These are phyloP conservation scores for Kalanchoe fedtschenkoi DNA, from an alignment of 164 flowering plant species.

Conservation along the genomic window DNA sequence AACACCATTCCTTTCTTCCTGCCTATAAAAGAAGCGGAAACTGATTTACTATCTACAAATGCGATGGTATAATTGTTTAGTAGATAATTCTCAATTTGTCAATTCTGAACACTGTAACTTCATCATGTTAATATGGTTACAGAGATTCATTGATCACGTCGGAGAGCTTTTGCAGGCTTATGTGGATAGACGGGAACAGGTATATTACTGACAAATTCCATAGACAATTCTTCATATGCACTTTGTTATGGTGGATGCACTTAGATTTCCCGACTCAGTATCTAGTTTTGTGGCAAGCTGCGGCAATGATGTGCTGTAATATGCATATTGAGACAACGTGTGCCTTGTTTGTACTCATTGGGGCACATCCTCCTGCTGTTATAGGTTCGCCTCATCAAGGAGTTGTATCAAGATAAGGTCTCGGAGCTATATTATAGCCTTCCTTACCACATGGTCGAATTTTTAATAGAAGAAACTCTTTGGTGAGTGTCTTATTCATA, in stretches of 20 bases:
- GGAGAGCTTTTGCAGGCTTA: constrained; percentile 91
- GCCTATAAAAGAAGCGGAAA: constrained; percentile 86
- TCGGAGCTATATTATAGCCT: constrained; percentile 86
- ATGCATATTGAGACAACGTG: background rate
- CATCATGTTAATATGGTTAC: constrained; percentile 17
- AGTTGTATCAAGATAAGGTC: constrained; percentile 78
- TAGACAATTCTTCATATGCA: background rate
- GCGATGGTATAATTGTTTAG: constrained; percentile 59
- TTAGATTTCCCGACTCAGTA: background rate
- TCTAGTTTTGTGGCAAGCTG: background rate
- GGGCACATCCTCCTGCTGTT: constrained; percentile 8
- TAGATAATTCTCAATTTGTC: constrained; percentile 8
- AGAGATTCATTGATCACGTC: constrained; percentile 89
- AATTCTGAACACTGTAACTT: background rate
- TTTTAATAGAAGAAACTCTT: constrained; percentile 57
- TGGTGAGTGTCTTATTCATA: constrained; percentile 37
- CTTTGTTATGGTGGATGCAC: background rate
- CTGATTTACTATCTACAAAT: constrained; percentile 81
- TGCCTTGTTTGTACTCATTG: constrained; percentile 1
- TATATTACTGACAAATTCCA: constrained; percentile 13
- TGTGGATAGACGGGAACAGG: constrained; percentile 98
- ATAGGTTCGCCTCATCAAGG: constrained; percentile 83
- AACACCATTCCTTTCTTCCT: constrained; percentile 96
- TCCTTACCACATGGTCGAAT: constrained; percentile 72
- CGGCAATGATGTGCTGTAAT: background rate